Base-by-base conservation (phyloP, 2,329 filamentous ascomycete species). In the Teratosphaeria zuluensis region DNA sequence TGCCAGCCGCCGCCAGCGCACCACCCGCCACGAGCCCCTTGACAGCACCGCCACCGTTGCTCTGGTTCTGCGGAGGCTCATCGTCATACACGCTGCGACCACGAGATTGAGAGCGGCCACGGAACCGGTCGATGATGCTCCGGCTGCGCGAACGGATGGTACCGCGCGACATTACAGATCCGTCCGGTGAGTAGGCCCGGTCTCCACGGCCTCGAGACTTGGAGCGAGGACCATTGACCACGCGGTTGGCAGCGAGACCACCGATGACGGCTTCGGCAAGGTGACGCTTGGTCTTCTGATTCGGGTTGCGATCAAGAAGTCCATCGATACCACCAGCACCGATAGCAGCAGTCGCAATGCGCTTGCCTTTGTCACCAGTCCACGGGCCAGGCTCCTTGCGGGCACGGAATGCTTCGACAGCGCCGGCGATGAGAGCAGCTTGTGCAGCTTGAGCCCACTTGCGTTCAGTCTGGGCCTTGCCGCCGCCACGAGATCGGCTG, bases 351-450 rank as follows among this genome's bases (percentile, higher is more conserved):
- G 92, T 96, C 54, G 95, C 82, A 61, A 97, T 84, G 56, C 92
- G 90, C 78, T 91, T 94, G 64, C 91, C 90, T 76, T 96, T 96
- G 63, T 89, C 88, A 42, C 92, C 92, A 63, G 86, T 88, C 91
- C 92, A 96, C 51, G 87, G 84, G 57, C 92, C 92, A 2, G 90
- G 88, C 62, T 94, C 88, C 68, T 92, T 95, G 71, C 92, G 86
- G 58, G 91, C 86, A 62, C 90, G 87, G 80, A 95, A 95, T 51
- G 92, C 92, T 74, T 96, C 92, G 57, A 91, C 88, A 48, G 92
- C 92, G 67, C 91, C 92, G 32, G 92, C 92, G 53, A 95, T 83
- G 46, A 96, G 80, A 21, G 92, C 94, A 35, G 92, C 92, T 78
- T 94, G 92, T 71, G 92, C 90, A 35, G 91, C 91, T 75, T 96